Conservation (phyloP, 2,329 filamentous ascomycete genomes). For the Ceratocystis diversiconidia region DNA sequence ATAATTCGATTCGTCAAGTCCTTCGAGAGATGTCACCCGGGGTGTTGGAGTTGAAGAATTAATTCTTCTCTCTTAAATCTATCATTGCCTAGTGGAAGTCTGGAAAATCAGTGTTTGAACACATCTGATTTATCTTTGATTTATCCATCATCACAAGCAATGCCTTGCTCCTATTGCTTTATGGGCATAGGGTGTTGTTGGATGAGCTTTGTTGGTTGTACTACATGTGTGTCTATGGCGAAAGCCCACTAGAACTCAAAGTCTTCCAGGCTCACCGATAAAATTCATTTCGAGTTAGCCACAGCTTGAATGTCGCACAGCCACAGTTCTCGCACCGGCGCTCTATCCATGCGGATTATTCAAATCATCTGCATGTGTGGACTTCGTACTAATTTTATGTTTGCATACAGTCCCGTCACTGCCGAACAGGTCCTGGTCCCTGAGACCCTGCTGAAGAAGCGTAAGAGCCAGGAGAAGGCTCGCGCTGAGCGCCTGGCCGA, state of each 20-base stretch:
- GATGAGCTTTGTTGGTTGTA: constrained; percentile 40
- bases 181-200: constrained; percentile 52
- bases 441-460: constrained; percentile 99
- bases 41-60: constrained; percentile 67
- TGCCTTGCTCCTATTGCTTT: constrained; percentile 29
- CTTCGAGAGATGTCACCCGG: constrained; percentile 45
- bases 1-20: constrained; percentile 31
- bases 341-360: constrained; percentile 44
- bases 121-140: background rate
- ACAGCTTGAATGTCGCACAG: constrained; percentile 83
- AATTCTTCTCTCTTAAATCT: constrained; percentile 58
- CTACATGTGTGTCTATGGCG: constrained; percentile 8
- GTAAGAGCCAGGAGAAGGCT: constrained; percentile 99
- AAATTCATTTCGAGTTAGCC: constrained; percentile 78
- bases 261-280: constrained; percentile 49
- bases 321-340: constrained; percentile 89
- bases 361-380: constrained; percentile 39
- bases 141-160: constrained; percentile 22
- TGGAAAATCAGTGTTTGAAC: constrained; percentile 8
- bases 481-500: constrained; percentile 74
- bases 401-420: constrained; percentile 61
- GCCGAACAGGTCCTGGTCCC: constrained; percentile 92
- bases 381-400: constrained; percentile 69
- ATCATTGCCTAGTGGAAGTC: constrained; percentile 43
- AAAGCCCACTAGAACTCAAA: constrained; percentile 14